These are phyloP conservation scores for Trichoderma breve DNA, from an alignment of 2,329 filamentous ascomycete genomes.

Conservation along the genomic window DNA sequence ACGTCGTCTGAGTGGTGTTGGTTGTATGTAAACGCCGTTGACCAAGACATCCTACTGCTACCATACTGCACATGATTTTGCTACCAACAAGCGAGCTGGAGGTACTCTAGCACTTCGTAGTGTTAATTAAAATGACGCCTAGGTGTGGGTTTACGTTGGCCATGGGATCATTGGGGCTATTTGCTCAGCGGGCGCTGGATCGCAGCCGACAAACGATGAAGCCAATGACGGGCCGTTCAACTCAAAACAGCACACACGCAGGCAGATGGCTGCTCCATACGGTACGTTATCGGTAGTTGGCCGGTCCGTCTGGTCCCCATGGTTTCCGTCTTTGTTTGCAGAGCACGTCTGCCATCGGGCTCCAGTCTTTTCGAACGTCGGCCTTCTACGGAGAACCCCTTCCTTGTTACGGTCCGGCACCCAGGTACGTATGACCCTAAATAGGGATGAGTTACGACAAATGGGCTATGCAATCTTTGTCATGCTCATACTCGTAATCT, in stretches of 20 bases:
- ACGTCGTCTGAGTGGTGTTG: background rate
- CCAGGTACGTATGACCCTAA: background rate
- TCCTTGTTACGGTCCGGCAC: background rate
- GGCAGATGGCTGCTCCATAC: background rate
- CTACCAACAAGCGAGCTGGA: background rate
- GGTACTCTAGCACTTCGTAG: background rate
- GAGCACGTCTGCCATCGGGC: background rate
- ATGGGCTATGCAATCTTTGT: background rate
- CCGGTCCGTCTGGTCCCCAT: background rate
- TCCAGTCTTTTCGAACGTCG: background rate
- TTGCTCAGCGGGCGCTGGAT: background rate
- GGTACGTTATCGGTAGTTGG: background rate
- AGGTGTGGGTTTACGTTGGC: background rate
- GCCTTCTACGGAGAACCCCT: background rate
- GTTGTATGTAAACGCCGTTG: background rate
- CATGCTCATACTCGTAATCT: background rate
- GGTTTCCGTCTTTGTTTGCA: background rate
- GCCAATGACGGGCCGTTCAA: background rate
- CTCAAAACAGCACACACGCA: background rate
- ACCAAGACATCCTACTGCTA: background rate
- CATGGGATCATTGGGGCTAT: background rate
- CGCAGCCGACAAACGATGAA: slow-evolving; percentile 8
- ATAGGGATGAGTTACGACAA: slow-evolving; percentile 8
- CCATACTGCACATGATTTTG: background rate
- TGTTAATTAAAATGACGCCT: background rate